Percentiles rank a stretch among this genome's conserved stretches.
Conservation (phyloP, 2,329 filamentous ascomycete genomes). For the Drechslera avenae region DNA sequence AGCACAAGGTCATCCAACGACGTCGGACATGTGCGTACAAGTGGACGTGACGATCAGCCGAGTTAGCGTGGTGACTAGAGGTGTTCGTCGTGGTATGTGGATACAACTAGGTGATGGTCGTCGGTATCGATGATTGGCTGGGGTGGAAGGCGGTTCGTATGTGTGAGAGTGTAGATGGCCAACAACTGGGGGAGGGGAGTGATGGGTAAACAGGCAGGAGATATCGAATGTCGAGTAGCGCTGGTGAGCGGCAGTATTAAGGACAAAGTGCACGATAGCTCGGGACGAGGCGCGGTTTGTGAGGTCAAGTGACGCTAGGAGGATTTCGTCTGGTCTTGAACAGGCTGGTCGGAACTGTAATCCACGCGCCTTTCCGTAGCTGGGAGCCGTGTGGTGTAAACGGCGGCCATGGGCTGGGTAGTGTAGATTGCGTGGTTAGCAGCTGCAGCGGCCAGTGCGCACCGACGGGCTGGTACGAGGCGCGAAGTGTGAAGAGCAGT, state of each 20-base stretch:
- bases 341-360: constrained; percentile 25
- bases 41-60: constrained; percentile 5
- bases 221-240: constrained; percentile 9
- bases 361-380: constrained; percentile 29
- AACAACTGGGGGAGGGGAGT: constrained; percentile 13
- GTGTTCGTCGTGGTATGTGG: constrained; percentile 2
- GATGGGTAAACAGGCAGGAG: constrained; percentile 12
- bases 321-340: constrained; percentile 29
- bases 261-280: constrained; percentile 15
- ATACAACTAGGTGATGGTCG: constrained; percentile 1
- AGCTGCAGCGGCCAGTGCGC: constrained; percentile 19
- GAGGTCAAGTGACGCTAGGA: constrained; percentile 39
- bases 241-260: constrained; percentile 15
- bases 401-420: constrained; percentile 26
- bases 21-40: constrained; percentile 5
- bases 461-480: constrained; percentile 17
- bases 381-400: constrained; percentile 25
- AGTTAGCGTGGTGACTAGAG: constrained; percentile 2
- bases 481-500: constrained; percentile 18
- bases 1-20: not conserved
- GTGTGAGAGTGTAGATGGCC: constrained; percentile 9
- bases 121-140: constrained; percentile 1
- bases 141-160: not conserved
- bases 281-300: constrained; percentile 20
- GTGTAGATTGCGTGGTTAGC: constrained; percentile 25